phyloP scores from a whole-genome alignment of 768 basidiomycete species.

The Collybia sp. region DNA sequence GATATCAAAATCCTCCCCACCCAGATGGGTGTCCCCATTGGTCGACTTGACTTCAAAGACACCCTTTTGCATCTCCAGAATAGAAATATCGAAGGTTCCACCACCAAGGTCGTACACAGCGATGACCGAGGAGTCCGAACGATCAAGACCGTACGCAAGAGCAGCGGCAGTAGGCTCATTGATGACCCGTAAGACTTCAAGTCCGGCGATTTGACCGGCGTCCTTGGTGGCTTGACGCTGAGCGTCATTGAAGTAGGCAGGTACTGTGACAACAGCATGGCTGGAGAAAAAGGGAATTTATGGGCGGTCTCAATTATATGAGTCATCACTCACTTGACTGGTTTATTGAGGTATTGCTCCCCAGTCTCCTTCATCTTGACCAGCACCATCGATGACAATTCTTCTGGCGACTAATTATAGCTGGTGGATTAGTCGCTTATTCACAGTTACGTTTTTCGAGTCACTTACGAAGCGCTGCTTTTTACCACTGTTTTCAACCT shows the following conservation, averaged over 20 bases:
- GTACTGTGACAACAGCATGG: conserved; percentile 91
- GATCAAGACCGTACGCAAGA: conserved; percentile 95
- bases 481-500: conserved; percentile 86
- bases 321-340: conserved; percentile 72
- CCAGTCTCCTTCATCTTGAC: conserved; percentile 96
- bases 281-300: conserved; percentile 27
- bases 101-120: conserved; percentile 99
- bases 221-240: conserved; percentile 99
- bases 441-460: background rate
- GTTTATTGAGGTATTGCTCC: conserved; percentile 88
- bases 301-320: background rate
- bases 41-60: conserved; percentile 99
- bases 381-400: conserved; percentile 84
- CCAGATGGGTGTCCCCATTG: conserved; percentile 98
- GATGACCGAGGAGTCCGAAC: conserved; percentile 78
- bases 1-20: conserved; percentile 95
- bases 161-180: conserved; percentile 99
- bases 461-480: conserved; percentile 68
- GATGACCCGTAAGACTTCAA: conserved; percentile 97
- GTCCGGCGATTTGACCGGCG: conserved; percentile 95
- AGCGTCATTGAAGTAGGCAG: conserved; percentile 99
- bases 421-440: conserved; percentile 6
- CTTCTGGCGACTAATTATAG: conserved; percentile 66
- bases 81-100: conserved; percentile 99
- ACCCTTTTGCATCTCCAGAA: conserved; percentile 99